phyloP scores from a whole-genome alignment of 495 filamentous ascomycete species.

The Talaromyces adpressus region DNA sequence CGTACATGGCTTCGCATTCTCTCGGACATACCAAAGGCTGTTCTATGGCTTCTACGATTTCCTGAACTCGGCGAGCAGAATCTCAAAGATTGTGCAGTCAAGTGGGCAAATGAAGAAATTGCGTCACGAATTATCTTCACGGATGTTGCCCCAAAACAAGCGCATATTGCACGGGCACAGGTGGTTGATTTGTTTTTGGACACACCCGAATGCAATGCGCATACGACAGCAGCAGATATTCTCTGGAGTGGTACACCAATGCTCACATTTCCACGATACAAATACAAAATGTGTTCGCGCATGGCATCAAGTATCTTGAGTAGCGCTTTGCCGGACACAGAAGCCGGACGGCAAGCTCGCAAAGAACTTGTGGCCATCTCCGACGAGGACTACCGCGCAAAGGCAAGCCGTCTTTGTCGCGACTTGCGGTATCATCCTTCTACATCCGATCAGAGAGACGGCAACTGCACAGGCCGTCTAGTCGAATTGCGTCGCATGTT shows the following conservation, averaged over 20 bases:
- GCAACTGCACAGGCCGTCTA: slow-evolving; percentile 59
- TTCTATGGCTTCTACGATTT: slow-evolving; percentile 95
- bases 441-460: slow-evolving; percentile 20
- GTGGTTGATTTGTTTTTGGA: slow-evolving; percentile 94
- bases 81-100: slow-evolving; percentile 66
- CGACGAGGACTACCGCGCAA: slow-evolving; percentile 78
- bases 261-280: slow-evolving; percentile 86
- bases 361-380: slow-evolving; percentile 66
- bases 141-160: slow-evolving; percentile 90
- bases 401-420: slow-evolving; percentile 66
- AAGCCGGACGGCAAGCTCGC: slow-evolving; percentile 59
- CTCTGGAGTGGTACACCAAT: slow-evolving; percentile 94
- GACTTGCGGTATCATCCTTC: slow-evolving; percentile 53
- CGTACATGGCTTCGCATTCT: slow-evolving; percentile 95
- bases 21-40: slow-evolving; percentile 73
- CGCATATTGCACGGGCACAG: slow-evolving; percentile 87
- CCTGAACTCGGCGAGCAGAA: slow-evolving; percentile 89
- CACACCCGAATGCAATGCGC: slow-evolving; percentile 96
- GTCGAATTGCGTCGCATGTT: slow-evolving; percentile 71
- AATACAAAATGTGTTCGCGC: slow-evolving; percentile 97
- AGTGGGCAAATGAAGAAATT: slow-evolving; percentile 80
- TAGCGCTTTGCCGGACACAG: slow-evolving; percentile 71
- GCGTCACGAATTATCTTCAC: slow-evolving; percentile 94
- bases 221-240: slow-evolving; percentile 95
- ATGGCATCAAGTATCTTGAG: slow-evolving; percentile 94